Evolutionary conservation across 75 land plant genomes (phyloP).

Genomic region (Selaginella moellendorffii): DNA sequence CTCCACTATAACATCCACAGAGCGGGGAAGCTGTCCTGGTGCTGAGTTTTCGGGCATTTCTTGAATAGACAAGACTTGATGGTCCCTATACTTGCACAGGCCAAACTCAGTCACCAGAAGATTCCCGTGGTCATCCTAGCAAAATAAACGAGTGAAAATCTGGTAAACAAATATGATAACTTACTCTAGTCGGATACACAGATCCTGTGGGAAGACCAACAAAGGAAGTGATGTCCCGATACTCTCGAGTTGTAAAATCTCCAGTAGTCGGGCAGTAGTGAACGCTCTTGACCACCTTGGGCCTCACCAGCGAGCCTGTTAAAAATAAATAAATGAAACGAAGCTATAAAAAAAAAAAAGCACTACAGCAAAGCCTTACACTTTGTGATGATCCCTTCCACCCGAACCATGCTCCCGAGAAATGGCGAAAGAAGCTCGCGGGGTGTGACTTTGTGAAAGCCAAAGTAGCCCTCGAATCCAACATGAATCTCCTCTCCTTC

Average conservation of each 20-base stretch:
- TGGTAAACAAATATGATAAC: neutral
- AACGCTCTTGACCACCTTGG: conserved; percentile 97
- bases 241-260: conserved; percentile 56
- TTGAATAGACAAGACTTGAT: conserved; percentile 91
- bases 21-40: conserved; percentile 96
- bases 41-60: conserved; percentile 98
- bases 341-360: neutral
- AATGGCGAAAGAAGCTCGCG: conserved; percentile 84
- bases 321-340: neutral
- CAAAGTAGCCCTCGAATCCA: conserved; percentile 93
- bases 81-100: conserved; percentile 86
- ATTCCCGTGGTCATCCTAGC: conserved; percentile 87
- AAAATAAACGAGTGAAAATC: neutral
- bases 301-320: conserved; percentile 92
- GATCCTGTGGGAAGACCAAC: conserved; percentile 92
- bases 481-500: conserved; percentile 78
- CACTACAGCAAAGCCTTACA: conserved; percentile 29
- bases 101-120: conserved; percentile 94
- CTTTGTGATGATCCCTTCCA: conserved; percentile 96
- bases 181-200: conserved; percentile 96
- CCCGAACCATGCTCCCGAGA: conserved; percentile 88
- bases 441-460: conserved; percentile 86
- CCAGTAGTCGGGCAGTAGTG: conserved; percentile 80
- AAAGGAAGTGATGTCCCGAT: conserved; percentile 86
- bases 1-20: conserved; percentile 85